These are phyloP conservation scores for Xylaria multiplex DNA, from an alignment of 2,329 filamentous ascomycete species.

Conservation along the genomic window DNA sequence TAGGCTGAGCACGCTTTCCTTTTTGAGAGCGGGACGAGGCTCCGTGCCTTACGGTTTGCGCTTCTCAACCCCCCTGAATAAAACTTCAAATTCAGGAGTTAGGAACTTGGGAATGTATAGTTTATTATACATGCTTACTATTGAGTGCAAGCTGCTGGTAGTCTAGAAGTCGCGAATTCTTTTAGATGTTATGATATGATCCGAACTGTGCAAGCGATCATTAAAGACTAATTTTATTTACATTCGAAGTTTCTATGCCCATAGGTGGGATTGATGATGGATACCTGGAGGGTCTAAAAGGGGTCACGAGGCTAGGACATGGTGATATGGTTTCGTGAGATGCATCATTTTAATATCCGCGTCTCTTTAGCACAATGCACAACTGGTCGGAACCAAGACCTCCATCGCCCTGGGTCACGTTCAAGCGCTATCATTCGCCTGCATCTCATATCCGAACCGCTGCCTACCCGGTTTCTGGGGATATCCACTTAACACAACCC, in stretches of 20 bases:
- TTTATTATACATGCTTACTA: too few species aligned
- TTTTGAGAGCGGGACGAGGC: constrained; percentile 30
- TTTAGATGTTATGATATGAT: neutral
- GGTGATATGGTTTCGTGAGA: constrained; percentile 17
- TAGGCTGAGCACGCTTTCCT: constrained; percentile 17
- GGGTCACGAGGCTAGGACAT: constrained; percentile 17
- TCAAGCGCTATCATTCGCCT: constrained; percentile 11
- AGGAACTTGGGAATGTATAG: neutral
- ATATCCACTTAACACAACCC: neutral
- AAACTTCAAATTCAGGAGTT: neutral
- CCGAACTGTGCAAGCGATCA: neutral
- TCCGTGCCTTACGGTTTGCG: constrained; percentile 9
- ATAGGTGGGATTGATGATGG: neutral
- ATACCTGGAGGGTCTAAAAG: neutral
- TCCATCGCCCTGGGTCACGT: constrained; percentile 15
- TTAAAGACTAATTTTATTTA: neutral
- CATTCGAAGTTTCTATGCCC: neutral
- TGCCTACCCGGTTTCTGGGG: neutral
- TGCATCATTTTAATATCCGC: constrained; percentile 17
- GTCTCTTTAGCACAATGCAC: constrained; percentile 5
- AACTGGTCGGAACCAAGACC: constrained; percentile 24
- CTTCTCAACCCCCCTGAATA: neutral
- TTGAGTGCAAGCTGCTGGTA: neutral
- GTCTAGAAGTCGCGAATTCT: neutral
- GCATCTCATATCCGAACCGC: neutral